A percentile compares a stretch with the other conserved stretches of the same genome.
phyloP scores from a whole-genome alignment of 805 yeast genomes.

The Ogataea sp. region DNA sequence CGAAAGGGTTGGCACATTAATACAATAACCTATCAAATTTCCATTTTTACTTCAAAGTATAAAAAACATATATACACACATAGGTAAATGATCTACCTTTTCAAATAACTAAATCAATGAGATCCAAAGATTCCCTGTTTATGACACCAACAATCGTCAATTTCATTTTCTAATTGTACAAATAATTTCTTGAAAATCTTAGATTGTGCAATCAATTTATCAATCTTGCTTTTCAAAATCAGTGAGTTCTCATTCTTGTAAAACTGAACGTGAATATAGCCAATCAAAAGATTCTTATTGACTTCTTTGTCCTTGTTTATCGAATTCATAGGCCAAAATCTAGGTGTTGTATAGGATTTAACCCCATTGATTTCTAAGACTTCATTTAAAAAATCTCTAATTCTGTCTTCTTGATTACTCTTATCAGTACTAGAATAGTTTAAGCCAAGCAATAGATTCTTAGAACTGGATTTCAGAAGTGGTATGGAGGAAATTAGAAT shows the following conservation, averaged over 20 bases:
- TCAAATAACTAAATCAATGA: too few species aligned
- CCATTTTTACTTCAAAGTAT: too few species aligned
- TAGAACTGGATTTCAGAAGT: constrained; percentile 71
- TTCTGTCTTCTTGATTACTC: constrained; percentile 45
- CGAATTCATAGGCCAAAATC: constrained; percentile 73
- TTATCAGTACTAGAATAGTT: constrained; percentile 21
- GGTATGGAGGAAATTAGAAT: constrained; percentile 82
- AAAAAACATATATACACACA: too few species aligned
- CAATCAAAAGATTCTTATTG: constrained; percentile 38
- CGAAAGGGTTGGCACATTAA: too few species aligned
- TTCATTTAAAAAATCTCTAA: constrained; percentile 62
- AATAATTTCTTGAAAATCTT: constrained; percentile 17
- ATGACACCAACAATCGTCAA: constrained; percentile 32
- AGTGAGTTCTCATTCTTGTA: constrained; percentile 29
- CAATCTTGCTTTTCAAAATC: constrained; percentile 18
- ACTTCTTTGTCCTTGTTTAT: constrained; percentile 9
- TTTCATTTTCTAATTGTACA: constrained; percentile 28
- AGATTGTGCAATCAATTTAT: constrained; percentile 16
- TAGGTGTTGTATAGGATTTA: constrained; percentile 76
- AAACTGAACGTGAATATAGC: constrained; percentile 77
- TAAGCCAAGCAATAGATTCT: constrained; percentile 59
- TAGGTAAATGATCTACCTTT: too few species aligned
- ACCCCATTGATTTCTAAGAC: constrained; percentile 70
- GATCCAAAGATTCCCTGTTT: constrained; percentile 21
- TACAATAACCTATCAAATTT: too few species aligned